Percentiles rank a stretch among this genome's conserved stretches.
phyloP scores from a whole-genome alignment of 768 basidiomycete species.

The Cubamyces sp. region DNA sequence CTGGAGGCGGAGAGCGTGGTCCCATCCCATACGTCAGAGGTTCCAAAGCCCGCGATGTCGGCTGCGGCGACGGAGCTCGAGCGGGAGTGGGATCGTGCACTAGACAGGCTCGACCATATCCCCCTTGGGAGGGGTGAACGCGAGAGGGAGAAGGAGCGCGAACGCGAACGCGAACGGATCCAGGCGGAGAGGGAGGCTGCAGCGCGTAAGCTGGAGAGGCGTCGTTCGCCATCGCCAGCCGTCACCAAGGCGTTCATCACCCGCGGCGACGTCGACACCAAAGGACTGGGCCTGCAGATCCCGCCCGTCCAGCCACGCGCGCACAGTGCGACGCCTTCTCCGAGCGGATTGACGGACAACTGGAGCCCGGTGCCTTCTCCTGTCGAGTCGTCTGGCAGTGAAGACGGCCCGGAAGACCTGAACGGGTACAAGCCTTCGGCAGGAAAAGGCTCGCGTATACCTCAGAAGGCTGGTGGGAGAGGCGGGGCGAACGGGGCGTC shows the following conservation, averaged over 20 bases:
- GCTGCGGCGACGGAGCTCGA: conserved; percentile 14
- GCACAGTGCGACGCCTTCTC: conserved; percentile 24
- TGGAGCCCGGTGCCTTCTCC: conserved; percentile 47
- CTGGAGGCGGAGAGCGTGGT: conserved; percentile 34
- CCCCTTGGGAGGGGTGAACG: conserved; percentile 17
- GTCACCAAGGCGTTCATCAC: conserved; percentile 27
- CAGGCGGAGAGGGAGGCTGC: conserved; percentile 17
- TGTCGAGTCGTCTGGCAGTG: conserved; percentile 54
- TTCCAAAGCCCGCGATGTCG: background rate
- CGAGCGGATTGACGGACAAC: conserved; percentile 45
- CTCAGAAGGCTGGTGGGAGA: conserved; percentile 27
- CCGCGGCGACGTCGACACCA: conserved; percentile 19
- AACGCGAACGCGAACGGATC: conserved; percentile 13
- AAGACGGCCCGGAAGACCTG: conserved; percentile 55
- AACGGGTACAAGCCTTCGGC: conserved; percentile 33
- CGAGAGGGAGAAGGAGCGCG: conserved; percentile 15
- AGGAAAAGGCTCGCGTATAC: conserved; percentile 16
- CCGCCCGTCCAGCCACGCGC: conserved; percentile 8
- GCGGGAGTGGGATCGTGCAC: conserved; percentile 22
- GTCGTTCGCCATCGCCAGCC: conserved; percentile 14
- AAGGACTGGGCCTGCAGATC: conserved; percentile 17
- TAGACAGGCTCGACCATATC: conserved; percentile 19
- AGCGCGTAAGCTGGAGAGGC: conserved; percentile 10
- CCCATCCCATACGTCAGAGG: background rate
- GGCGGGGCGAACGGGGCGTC: conserved; percentile 1